phyloP scores from a whole-genome alignment of 768 basidiomycete species.

The Zangia roseola region DNA sequence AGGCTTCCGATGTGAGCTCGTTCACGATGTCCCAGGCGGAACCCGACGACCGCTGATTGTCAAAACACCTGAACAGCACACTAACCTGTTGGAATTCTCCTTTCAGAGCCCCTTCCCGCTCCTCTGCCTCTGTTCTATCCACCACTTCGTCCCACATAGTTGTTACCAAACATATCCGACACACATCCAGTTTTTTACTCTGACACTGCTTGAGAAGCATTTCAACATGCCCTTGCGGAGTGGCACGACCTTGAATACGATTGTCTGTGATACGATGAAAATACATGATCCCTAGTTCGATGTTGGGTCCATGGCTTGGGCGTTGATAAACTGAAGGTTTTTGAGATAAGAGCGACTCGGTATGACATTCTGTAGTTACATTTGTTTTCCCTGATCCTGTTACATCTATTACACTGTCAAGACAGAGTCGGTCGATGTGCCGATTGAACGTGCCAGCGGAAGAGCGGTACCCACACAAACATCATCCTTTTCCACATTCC shows the following conservation, averaged over 20 bases:
- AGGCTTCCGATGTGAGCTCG: not conserved
- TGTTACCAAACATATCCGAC: slow-evolving; percentile 6
- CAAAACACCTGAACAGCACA: not conserved
- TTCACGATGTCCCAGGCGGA: not conserved
- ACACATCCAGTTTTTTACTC: not conserved
- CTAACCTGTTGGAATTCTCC: not conserved
- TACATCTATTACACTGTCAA: not conserved
- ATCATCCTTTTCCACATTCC: not conserved
- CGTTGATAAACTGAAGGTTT: slow-evolving; percentile 6
- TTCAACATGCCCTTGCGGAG: not conserved
- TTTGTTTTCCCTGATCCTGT: slow-evolving; percentile 10
- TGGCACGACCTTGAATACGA: not conserved
- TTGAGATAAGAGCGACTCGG: not conserved
- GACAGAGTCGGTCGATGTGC: not conserved
- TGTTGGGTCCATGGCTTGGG: not conserved
- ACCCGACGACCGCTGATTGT: not conserved
- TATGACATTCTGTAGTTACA: not conserved
- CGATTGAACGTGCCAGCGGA: not conserved
- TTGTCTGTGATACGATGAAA: slow-evolving; percentile 7
- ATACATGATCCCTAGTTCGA: slow-evolving; percentile 3
- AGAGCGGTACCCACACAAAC: not conserved
- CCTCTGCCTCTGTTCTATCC: not conserved
- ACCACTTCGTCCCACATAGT: slow-evolving; percentile 9
- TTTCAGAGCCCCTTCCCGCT: not conserved
- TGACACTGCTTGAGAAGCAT: slow-evolving; percentile 1